A percentile compares a stretch with the other conserved stretches of the same genome.
phyloP scores from a whole-genome alignment of 108 stramenopile genomes.

The Stephanodiscus minutulus region DNA sequence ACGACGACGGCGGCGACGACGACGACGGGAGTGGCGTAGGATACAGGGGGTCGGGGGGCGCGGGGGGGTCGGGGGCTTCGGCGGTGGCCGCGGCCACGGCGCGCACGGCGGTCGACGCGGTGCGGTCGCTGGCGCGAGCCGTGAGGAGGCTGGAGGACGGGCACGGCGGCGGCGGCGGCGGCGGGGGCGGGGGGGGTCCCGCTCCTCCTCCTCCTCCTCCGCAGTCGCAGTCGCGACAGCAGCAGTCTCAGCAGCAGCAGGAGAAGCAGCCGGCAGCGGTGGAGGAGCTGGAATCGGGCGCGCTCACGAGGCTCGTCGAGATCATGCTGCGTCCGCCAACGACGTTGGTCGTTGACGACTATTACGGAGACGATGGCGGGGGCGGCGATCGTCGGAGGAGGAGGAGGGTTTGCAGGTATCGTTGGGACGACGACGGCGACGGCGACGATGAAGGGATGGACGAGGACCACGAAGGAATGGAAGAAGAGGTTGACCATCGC shows the following conservation, averaged over 20 bases:
- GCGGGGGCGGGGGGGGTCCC: no score
- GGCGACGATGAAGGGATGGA: not conserved
- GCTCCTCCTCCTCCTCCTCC: not conserved
- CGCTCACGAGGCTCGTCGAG: slow-evolving; percentile 30
- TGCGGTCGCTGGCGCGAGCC: slow-evolving; percentile 8
- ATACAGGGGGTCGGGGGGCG: not conserved
- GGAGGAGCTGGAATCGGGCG: slow-evolving; percentile 32
- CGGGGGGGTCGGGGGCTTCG: no score
- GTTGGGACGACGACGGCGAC: not conserved
- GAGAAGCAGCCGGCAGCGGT: not conserved
- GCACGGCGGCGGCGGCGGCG: not conserved
- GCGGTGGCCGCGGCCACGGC: no score
- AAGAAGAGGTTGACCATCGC: not conserved
- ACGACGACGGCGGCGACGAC: not conserved
- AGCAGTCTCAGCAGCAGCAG: no score
- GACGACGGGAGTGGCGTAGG: not conserved
- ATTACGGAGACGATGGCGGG: no score
- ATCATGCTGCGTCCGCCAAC: slow-evolving; percentile 46
- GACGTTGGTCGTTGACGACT: not conserved
- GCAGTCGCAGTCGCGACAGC: no score
- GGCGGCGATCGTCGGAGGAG: not conserved
- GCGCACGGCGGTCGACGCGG: slow-evolving; percentile 10
- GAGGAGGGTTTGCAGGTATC: not conserved
- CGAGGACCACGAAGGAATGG: no score
- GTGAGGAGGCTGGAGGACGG: slow-evolving; percentile 18